Percentiles rank a stretch among this genome's conserved stretches.
Evolutionary conservation across 2,329 filamentous ascomycete species (phyloP).

Genomic region (Nannizzia gypsea): DNA sequence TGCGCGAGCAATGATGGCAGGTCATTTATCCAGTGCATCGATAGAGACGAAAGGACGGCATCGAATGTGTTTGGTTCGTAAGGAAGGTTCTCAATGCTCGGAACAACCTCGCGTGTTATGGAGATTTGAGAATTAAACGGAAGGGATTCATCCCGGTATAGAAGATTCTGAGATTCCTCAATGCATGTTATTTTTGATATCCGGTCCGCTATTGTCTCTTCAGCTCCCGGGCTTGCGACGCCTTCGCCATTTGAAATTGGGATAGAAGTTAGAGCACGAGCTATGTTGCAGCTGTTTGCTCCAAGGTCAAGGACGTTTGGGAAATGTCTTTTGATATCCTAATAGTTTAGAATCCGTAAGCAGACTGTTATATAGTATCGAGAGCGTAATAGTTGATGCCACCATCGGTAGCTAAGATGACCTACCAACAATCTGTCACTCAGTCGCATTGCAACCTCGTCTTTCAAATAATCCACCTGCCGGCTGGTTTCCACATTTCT

Average conservation of each 20-base stretch:
- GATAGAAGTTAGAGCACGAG: constrained; percentile 60
- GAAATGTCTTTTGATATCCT: constrained; percentile 89
- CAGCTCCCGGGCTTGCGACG: constrained; percentile 3
- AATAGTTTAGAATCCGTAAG: not conserved
- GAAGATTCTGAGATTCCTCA: constrained; percentile 64
- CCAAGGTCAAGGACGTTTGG: constrained; percentile 79
- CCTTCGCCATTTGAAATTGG: constrained; percentile 25
- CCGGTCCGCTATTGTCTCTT: constrained; percentile 54
- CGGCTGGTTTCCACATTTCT: constrained; percentile 57
- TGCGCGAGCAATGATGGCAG: constrained; percentile 73
- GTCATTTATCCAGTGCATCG: constrained; percentile 96
- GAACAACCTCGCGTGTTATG: constrained; percentile 63
- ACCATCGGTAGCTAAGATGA: not conserved
- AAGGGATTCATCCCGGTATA: constrained; percentile 60
- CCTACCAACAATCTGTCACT: constrained; percentile 71
- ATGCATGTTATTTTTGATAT: constrained; percentile 66
- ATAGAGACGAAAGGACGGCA: constrained; percentile 76
- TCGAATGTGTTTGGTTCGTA: constrained; percentile 71
- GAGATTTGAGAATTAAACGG: constrained; percentile 60
- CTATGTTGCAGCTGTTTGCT: constrained; percentile 91
- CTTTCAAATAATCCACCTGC: constrained; percentile 80
- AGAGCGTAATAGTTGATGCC: not conserved
- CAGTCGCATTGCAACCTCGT: constrained; percentile 75
- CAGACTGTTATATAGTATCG: not conserved
- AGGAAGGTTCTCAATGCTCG: constrained; percentile 55